Evolutionary conservation across 352 stramenopile genomes (phyloP), one percentile per base, ranked within the genome.

Genomic region (Pythium monospermum): DNA sequence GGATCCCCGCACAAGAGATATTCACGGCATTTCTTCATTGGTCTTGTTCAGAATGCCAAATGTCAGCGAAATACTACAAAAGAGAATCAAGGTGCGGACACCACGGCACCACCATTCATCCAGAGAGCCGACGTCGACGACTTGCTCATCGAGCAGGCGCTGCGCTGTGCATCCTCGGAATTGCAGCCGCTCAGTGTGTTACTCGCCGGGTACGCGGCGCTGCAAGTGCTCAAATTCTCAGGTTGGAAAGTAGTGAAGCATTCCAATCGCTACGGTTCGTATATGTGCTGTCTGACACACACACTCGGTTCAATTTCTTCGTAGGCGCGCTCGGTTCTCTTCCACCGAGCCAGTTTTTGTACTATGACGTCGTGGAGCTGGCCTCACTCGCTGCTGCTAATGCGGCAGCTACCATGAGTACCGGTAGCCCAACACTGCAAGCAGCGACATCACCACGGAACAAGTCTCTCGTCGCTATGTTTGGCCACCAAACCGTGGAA

Each of bases 171-270:
- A 0, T 62, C 58, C 8, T 53, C 50, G 13, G 71, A 81, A 43
- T 66, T 75, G 19, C 59, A 64, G 4, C 61, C 71, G 13, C 38
- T 76, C 8, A 73, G 67, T 35, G 42, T 65, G 5, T 44, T 71
- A 19, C 44, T 77, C 15, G 68, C 64, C 4, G 67, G 61, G 15
- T 56, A 67, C 32, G 57, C 68, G 0, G 52, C 50, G 0, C 50
- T 72, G 4, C 56, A 77, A 46, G 65, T 66, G 25, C 26, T 77
- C 31, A 53, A 45, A 30, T 51, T 41, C 11, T 59, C 53, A 30
- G 51, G 48, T 55, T 19, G 2, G 39, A n/a, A n/a, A n/a, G n/a
- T n/a, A n/a, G n/a, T n/a, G n/a, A n/a, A n/a, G n/a, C n/a, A n/a
- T n/a, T n/a, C n/a, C n/a, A n/a, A n/a, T n/a, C n/a, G n/a, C n/a